Evolutionary conservation across 495 filamentous ascomycete species (phyloP).

Genomic region (Neurospora sp.): DNA sequence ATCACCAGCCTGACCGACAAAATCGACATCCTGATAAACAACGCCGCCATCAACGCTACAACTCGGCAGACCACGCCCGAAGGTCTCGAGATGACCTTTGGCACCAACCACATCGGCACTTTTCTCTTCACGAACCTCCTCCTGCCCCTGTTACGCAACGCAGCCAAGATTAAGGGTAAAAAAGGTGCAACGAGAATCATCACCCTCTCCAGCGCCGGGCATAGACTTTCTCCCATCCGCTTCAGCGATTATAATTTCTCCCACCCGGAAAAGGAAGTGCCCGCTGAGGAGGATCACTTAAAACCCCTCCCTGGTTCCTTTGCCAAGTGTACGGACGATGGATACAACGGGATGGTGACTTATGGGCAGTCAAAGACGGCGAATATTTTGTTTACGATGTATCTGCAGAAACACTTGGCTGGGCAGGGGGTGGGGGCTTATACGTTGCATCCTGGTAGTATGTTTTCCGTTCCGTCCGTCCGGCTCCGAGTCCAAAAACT

Average conservation of each 20-base stretch:
- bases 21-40: conserved; percentile 49
- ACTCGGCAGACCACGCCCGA: conserved; percentile 26
- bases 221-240: conserved; percentile 41
- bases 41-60: conserved; percentile 35
- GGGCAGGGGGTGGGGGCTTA: conserved; percentile 28
- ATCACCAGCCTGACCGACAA: conserved; percentile 28
- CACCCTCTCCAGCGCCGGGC: conserved; percentile 38
- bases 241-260: conserved; percentile 51
- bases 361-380: conserved; percentile 53
- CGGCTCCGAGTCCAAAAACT: too few species aligned
- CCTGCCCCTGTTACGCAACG: conserved; percentile 33
- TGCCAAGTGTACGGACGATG: conserved; percentile 27
- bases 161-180: conserved; percentile 16
- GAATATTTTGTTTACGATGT: conserved; percentile 48
- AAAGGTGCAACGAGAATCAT: conserved; percentile 31
- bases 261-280: conserved; percentile 17
- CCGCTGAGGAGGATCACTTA: conserved; percentile 28
- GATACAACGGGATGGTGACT: conserved; percentile 44
- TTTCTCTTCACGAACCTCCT: conserved; percentile 50
- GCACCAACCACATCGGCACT: conserved; percentile 50
- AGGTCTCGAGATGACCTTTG: conserved; percentile 48
- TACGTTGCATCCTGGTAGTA: conserved; percentile 41
- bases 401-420: conserved; percentile 31
- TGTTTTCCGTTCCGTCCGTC: not conserved
- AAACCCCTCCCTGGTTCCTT: conserved; percentile 22